These are phyloP conservation scores for Yamadazyma pseudoaaseri DNA, from an alignment of 1,139 yeast genomes.

Conservation along the genomic window DNA sequence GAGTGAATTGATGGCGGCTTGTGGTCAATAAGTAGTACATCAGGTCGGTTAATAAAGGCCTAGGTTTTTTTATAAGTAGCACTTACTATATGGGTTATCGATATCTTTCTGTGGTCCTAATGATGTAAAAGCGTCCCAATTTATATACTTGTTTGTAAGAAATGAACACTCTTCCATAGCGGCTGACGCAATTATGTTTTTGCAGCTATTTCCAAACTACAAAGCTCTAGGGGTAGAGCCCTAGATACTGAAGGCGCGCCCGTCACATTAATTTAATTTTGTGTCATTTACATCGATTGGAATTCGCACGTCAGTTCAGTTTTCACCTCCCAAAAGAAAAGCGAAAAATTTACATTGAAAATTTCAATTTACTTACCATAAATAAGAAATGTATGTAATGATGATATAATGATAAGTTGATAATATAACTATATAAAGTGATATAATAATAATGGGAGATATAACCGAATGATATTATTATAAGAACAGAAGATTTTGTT, in stretches of 20 bases:
- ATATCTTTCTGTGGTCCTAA: too few relatives aligned
- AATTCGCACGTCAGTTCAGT: constrained; percentile 1
- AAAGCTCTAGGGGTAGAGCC: constrained; percentile 4
- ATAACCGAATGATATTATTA: too few relatives aligned
- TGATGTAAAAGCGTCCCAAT: neutral
- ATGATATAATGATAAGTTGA: neutral
- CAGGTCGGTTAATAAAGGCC: too few relatives aligned
- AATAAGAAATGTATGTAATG: constrained; percentile 10
- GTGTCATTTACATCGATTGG: too few relatives aligned
- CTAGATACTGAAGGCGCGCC: constrained; percentile 1
- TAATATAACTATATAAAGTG: neutral
- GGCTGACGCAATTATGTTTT: too few relatives aligned
- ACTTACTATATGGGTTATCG: too few relatives aligned
- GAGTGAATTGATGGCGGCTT: too few relatives aligned
- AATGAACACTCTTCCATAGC: neutral
- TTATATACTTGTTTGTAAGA: neutral
- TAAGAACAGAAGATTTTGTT: too few relatives aligned
- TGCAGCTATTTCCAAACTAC: neutral
- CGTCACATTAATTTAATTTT: too few relatives aligned
- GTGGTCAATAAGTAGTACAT: too few relatives aligned
- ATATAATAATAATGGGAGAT: too few relatives aligned
- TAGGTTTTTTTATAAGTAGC: too few relatives aligned
- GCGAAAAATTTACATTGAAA: constrained; percentile 5
- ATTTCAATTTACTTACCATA: constrained; percentile 9
- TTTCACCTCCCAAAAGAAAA: neutral